Conservation (phyloP, 208 protist genomes). For the Perkinsela sp. region DNA sequence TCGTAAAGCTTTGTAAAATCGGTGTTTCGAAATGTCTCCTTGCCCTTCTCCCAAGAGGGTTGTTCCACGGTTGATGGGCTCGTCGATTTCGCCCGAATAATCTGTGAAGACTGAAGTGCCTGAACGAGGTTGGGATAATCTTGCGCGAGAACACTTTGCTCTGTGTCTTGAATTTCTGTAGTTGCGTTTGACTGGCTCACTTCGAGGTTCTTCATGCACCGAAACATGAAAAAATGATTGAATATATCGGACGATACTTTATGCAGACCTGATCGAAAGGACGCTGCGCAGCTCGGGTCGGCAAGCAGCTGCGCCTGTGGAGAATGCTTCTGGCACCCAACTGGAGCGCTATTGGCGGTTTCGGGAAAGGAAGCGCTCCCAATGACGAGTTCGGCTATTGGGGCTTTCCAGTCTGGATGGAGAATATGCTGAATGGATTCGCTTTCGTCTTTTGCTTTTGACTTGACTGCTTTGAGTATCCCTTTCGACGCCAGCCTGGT, state of each 20-base stretch:
- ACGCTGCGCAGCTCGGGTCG: neutral
- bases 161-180: too few relatives aligned
- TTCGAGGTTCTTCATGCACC: too few relatives aligned
- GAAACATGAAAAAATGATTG: neutral
- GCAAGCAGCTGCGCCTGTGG: neutral
- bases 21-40: too few relatives aligned
- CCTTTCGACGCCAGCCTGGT: neutral
- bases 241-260: neutral
- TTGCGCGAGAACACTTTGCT: too few relatives aligned
- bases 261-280: neutral
- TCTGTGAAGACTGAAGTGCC: too few relatives aligned
- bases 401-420: neutral
- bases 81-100: too few relatives aligned
- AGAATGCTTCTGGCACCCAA: neutral
- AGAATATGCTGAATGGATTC: neutral
- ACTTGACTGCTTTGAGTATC: neutral
- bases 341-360: neutral
- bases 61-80: too few relatives aligned
- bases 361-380: neutral
- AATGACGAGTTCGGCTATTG: neutral
- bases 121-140: too few relatives aligned
- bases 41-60: too few relatives aligned
- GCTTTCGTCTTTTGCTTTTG: neutral
- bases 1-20: too few relatives aligned
- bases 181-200: too few relatives aligned